phyloP scores from a whole-genome alignment of 1,139 yeast species.

The Nakaseomyces bracarensis region DNA sequence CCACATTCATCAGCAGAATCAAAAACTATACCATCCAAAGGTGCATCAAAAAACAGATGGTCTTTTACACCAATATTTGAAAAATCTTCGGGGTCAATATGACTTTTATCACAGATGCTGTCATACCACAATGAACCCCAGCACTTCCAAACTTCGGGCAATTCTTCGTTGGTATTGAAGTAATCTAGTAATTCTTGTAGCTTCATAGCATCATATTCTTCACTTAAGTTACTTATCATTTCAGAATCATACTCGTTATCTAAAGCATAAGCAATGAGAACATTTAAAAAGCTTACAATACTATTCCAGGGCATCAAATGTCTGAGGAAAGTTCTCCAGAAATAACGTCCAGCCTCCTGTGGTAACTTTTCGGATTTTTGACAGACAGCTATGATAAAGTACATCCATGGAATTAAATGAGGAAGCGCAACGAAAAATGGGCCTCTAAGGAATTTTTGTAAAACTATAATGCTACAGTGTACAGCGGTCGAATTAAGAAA shows the following conservation, averaged over 20 bases:
- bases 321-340: slow-evolving; percentile 42
- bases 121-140: slow-evolving; percentile 84
- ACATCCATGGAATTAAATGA: slow-evolving; percentile 64
- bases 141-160: slow-evolving; percentile 74
- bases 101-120: slow-evolving; percentile 33
- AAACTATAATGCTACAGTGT: slow-evolving; percentile 56
- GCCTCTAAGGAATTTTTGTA: slow-evolving; percentile 57
- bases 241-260: slow-evolving; percentile 20
- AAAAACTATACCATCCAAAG: slow-evolving; percentile 53
- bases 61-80: slow-evolving; percentile 52
- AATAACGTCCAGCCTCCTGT: slow-evolving; percentile 27
- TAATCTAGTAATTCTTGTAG: slow-evolving; percentile 33
- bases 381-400: slow-evolving; percentile 56
- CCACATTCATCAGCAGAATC: slow-evolving; percentile 35
- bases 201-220: slow-evolving; percentile 16
- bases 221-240: slow-evolving; percentile 19
- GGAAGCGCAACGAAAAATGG: slow-evolving; percentile 64
- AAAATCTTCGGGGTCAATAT: slow-evolving; percentile 40
- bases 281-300: slow-evolving; percentile 54
- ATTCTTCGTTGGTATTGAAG: slow-evolving; percentile 49
- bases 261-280: slow-evolving; percentile 27
- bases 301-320: slow-evolving; percentile 62
- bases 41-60: slow-evolving; percentile 51
- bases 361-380: slow-evolving; percentile 40
- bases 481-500: slow-evolving; percentile 56